Percentiles rank a stretch among this genome's conserved stretches.
Evolutionary conservation across 2,329 filamentous ascomycete genomes (phyloP).

Genomic region (Penicillium italicum): DNA sequence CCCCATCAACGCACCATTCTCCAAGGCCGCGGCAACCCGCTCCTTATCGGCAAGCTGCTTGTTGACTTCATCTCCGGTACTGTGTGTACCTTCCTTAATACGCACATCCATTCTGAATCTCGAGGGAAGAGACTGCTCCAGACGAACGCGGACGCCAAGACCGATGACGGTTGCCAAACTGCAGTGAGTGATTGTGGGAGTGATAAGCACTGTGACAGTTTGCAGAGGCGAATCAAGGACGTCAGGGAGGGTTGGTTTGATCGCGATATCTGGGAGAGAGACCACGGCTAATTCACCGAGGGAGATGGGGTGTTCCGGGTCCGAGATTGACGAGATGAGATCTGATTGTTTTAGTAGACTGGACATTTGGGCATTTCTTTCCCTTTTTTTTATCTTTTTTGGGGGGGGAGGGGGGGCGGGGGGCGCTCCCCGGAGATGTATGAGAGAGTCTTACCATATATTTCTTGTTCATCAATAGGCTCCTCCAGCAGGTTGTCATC

Average conservation of each 20-base stretch:
- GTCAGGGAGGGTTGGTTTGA: conserved; percentile 63
- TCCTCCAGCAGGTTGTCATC: conserved; percentile 65
- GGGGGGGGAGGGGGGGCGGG: too few relatives aligned
- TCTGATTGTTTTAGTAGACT: conserved; percentile 57
- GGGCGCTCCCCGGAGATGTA: too few relatives aligned
- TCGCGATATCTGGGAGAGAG: conserved; percentile 88
- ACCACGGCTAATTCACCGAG: conserved; percentile 91
- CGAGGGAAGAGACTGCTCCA: conserved; percentile 86
- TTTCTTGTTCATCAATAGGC: conserved; percentile 93
- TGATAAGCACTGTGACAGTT: conserved; percentile 82
- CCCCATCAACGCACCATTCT: conserved; percentile 85
- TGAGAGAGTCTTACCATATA: conserved; percentile 65
- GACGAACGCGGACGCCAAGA: conserved; percentile 81
- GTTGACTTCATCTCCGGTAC: conserved; percentile 90
- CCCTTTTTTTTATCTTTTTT: too few relatives aligned
- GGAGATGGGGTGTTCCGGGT: conserved; percentile 93
- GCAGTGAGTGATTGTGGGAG: conserved; percentile 95
- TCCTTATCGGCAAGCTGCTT: conserved; percentile 97
- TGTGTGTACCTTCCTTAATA: conserved; percentile 95
- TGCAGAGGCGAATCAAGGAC: conserved; percentile 59
- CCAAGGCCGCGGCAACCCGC: conserved; percentile 86
- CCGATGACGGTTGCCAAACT: conserved; percentile 95
- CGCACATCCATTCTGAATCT: conserved; percentile 88
- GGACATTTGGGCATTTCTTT: too few relatives aligned
- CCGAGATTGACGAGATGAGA: conserved; percentile 88